Conservation (phyloP, 352 stramenopile genomes). For the Discostella stelligera region DNA sequence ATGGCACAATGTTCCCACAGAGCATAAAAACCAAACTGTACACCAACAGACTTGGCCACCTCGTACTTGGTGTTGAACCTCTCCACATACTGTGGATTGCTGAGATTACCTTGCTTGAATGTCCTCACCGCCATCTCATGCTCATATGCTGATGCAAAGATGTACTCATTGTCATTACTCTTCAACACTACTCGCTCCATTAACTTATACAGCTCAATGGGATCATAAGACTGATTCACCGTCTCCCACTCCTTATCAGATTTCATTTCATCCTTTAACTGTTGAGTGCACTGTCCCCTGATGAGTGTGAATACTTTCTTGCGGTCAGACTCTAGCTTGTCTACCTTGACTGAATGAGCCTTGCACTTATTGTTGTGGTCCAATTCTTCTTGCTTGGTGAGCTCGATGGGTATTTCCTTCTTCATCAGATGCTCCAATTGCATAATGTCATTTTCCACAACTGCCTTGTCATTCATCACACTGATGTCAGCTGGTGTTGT, state of each 20-base stretch:
- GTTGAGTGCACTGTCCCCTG: conserved; percentile 21
- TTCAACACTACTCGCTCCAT: too few species aligned
- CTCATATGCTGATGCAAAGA: not conserved
- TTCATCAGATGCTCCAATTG: too few species aligned
- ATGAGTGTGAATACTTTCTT: conserved; percentile 8
- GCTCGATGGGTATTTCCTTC: too few species aligned
- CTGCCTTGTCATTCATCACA: too few species aligned
- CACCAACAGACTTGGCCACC: conserved; percentile 9
- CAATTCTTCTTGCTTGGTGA: too few species aligned
- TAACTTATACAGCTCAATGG: conserved; percentile 9
- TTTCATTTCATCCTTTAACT: conserved; percentile 28
- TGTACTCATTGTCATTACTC: conserved; percentile 12
- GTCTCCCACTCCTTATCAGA: conserved; percentile 14
- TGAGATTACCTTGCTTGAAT: conserved; percentile 12
- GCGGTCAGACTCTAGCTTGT: too few species aligned
- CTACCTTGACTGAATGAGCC: too few species aligned
- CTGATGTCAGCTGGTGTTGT: too few species aligned
- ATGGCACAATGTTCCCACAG: not conserved
- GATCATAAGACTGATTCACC: conserved; percentile 15
- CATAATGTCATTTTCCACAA: too few species aligned
- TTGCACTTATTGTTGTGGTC: too few species aligned
- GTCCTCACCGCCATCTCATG: not conserved
- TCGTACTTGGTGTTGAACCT: conserved; percentile 32
- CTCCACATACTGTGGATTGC: conserved; percentile 20
- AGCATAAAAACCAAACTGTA: not conserved